These are phyloP conservation scores for Cinchona pubescens DNA, from an alignment of 257 asterid species.

Conservation along the genomic window DNA sequence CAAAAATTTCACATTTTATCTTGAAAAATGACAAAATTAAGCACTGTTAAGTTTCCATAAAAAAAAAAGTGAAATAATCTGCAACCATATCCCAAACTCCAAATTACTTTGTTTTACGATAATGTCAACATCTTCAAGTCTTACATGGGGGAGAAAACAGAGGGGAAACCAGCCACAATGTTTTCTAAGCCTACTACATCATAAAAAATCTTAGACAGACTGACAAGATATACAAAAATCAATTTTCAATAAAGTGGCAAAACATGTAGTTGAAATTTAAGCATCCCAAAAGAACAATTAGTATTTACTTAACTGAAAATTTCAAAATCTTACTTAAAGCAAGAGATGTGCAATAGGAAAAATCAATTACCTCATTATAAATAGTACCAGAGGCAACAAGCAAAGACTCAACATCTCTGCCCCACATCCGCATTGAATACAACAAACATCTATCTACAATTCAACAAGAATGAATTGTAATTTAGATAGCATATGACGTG, in stretches of 20 bases:
- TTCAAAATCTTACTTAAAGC: not conserved
- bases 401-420: conserved; percentile 63
- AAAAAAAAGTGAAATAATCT: not conserved
- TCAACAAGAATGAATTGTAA: conserved; percentile 8
- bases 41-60: not conserved
- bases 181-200: no score
- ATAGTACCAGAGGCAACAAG: conserved; percentile 90
- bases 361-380: conserved; percentile 66
- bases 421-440: conserved; percentile 87
- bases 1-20: no score
- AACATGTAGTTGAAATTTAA: not conserved
- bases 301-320: no score
- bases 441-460: conserved; percentile 69
- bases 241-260: not conserved
- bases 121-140: not conserved
- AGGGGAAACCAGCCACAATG: not conserved
- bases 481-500: not conserved
- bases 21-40: no score
- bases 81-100: not conserved
- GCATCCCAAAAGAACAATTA: not conserved
- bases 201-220: not conserved
- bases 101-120: not conserved
- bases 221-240: no score
- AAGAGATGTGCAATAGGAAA: not conserved
- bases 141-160: not conserved